A percentile compares a stretch with the other conserved stretches of the same genome.
phyloP scores from a whole-genome alignment of 1,284 basidiomycete species.

The Laetiporus sulphureus region DNA sequence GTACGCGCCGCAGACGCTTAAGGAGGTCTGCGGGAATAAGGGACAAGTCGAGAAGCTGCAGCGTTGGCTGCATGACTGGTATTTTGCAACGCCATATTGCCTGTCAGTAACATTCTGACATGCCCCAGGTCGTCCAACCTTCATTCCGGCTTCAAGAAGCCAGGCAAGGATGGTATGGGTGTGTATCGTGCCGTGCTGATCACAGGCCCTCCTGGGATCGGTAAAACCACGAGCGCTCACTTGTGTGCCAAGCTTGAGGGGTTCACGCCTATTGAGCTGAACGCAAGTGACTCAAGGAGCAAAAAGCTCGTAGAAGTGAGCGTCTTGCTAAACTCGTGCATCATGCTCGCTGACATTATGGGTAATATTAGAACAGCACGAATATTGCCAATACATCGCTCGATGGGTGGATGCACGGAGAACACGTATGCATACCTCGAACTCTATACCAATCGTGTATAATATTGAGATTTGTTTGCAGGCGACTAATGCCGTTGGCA shows the following conservation, averaged over 20 bases:
- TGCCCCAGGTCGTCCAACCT: conserved; percentile 63
- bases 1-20: conserved; percentile 84
- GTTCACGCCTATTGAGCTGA: conserved; percentile 90
- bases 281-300: conserved; percentile 92
- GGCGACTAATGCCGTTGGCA: conserved; percentile 62
- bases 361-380: conserved; percentile 57
- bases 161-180: conserved; percentile 88
- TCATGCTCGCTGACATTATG: background rate
- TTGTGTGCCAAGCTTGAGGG: conserved; percentile 85
- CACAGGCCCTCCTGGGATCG: conserved; percentile 93
- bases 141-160: conserved; percentile 84
- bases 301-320: conserved; percentile 92
- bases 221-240: conserved; percentile 97
- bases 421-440: conserved; percentile 35
- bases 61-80: conserved; percentile 88
- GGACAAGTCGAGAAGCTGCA: conserved; percentile 83
- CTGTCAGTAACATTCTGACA: no score
- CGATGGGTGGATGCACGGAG: conserved; percentile 79
- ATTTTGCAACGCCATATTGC: no score
- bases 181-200: conserved; percentile 85
- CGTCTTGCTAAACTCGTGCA: background rate
- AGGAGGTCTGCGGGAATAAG: conserved; percentile 97
- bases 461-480: conserved; percentile 17
- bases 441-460: background rate
- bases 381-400: conserved; percentile 86